Evolutionary conservation across 768 basidiomycete species (phyloP).

Genomic region (Ramaria sp.): DNA sequence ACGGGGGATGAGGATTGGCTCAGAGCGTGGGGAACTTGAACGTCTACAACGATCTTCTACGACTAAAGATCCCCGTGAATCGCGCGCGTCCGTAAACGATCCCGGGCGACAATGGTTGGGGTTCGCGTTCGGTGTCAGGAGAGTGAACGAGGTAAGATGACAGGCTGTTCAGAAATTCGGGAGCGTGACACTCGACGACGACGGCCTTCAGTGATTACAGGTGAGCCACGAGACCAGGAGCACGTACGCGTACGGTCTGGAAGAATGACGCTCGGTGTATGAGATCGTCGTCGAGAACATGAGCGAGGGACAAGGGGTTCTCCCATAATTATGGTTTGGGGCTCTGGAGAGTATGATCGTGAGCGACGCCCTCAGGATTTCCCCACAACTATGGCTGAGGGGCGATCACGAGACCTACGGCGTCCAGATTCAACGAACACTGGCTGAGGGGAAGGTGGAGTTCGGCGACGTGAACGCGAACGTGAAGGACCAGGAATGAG

Average conservation of each 20-base stretch:
- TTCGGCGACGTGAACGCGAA: background rate
- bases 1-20: too few relatives aligned
- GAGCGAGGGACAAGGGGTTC: too few relatives aligned
- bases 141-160: too few relatives aligned
- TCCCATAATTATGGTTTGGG: too few relatives aligned
- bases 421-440: too few relatives aligned
- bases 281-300: conserved; percentile 8
- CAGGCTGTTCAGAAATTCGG: too few relatives aligned
- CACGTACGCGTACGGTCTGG: background rate
- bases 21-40: too few relatives aligned
- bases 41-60: background rate
- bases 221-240: background rate
- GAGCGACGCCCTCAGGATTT: conserved; percentile 15
- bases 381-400: background rate
- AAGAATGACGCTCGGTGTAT: background rate
- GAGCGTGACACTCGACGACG: too few relatives aligned
- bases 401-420: background rate
- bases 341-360: too few relatives aligned
- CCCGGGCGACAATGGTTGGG: background rate
- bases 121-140: too few relatives aligned
- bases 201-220: too few relatives aligned
- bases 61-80: background rate
- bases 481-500: background rate
- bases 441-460: background rate
- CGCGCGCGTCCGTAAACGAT: background rate